Conservation (phyloP, 306 rosid genomes). For the Trifolium dubium region DNA sequence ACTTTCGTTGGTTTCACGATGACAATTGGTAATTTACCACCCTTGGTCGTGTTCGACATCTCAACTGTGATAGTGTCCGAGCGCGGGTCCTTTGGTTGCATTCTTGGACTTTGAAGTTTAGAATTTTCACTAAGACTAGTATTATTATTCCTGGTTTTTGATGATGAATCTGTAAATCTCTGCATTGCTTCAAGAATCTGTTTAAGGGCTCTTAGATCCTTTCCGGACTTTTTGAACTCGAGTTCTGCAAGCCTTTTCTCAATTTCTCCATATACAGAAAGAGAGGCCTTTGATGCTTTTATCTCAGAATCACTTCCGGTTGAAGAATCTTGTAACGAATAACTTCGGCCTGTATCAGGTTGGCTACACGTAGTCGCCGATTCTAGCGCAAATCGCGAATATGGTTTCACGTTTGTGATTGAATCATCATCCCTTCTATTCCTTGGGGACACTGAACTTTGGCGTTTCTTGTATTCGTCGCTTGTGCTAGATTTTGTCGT, state of each 20-base stretch:
- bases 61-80: conserved; percentile 37
- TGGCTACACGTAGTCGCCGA: conserved; percentile 17
- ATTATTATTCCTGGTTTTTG: conserved; percentile 36
- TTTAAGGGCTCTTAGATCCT: conserved; percentile 92
- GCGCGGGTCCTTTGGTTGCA: conserved; percentile 28
- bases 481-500: conserved; percentile 46
- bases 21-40: conserved; percentile 55
- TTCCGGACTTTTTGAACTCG: conserved; percentile 90
- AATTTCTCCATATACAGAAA: conserved; percentile 81
- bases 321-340: conserved; percentile 50
- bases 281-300: conserved; percentile 52
- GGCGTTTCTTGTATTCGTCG: conserved; percentile 50
- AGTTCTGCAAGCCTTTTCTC: conserved; percentile 83
- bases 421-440: conserved; percentile 25
- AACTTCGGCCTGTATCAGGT: conserved; percentile 7
- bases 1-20: conserved; percentile 67
- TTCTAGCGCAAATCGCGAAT: conserved; percentile 53
- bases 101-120: conserved; percentile 52
- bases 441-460: conserved; percentile 12
- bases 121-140: conserved; percentile 49
- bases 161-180: conserved; percentile 55
- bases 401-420: conserved; percentile 44
- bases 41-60: conserved; percentile 43
- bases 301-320: conserved; percentile 50
- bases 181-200: conserved; percentile 95